Evolutionary conservation across 2,329 filamentous ascomycete genomes (phyloP).

Genomic region (Fusarium newnesense): DNA sequence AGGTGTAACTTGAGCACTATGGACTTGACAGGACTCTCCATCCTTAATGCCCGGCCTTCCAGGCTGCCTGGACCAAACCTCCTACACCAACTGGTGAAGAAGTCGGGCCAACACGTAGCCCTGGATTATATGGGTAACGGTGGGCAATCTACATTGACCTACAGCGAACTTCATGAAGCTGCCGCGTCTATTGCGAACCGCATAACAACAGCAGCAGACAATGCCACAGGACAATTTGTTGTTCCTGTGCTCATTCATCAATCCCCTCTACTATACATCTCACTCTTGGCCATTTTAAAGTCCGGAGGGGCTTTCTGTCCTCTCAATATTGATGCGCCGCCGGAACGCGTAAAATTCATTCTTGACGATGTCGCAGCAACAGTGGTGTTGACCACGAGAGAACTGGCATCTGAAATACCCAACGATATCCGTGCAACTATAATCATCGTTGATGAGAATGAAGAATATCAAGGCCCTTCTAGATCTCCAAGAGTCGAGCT

Average conservation of each 20-base stretch:
- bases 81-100: conserved; percentile 70
- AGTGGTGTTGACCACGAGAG: conserved; percentile 72
- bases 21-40: conserved; percentile 50
- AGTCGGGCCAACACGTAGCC: conserved; percentile 41
- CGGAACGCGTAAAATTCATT: conserved; percentile 83
- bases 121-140: conserved; percentile 48
- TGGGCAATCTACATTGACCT: conserved; percentile 61
- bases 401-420: conserved; percentile 56
- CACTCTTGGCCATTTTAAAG: conserved; percentile 81
- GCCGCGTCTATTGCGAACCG: conserved; percentile 66
- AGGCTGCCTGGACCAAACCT: conserved; percentile 56
- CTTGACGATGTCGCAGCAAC: conserved; percentile 77
- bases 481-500: not conserved
- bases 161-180: conserved; percentile 68
- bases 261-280: conserved; percentile 79
- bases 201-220: conserved; percentile 48
- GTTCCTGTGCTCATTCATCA: conserved; percentile 84
- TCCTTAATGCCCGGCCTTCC: conserved; percentile 57
- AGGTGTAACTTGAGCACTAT: conserved; percentile 32
- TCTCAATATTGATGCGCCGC: conserved; percentile 79
- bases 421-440: conserved; percentile 46
- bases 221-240: conserved; percentile 55
- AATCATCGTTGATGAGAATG: conserved; percentile 50
- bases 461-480: not conserved
- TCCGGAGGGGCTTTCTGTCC: conserved; percentile 89